Evolutionary conservation across 108 stramenopile genomes (phyloP), one percentile per base, ranked within the genome.

Genomic region (Seminavis robusta): DNA sequence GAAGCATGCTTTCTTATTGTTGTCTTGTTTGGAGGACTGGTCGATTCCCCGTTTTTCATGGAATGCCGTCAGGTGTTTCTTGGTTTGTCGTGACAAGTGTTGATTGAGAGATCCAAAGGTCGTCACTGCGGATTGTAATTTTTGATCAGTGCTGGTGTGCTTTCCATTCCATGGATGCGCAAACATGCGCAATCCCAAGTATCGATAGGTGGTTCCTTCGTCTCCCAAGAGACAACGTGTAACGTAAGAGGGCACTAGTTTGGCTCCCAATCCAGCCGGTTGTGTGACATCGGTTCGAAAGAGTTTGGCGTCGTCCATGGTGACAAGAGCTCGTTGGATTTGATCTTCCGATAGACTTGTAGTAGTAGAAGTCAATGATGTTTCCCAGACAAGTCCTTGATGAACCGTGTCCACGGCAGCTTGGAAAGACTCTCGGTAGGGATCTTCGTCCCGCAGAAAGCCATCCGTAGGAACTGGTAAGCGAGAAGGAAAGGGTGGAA

Each of bases 131-230:
- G 28, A 1, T 31, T 8, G 2, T 19, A 57, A 15, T 38, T 26
- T n/a, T 37, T 50, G 39, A n/a, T n/a, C n/a, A n/a, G n/a, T n/a
- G n/a, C n/a, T n/a, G n/a, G n/a, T 21, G 47, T 45, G 19, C 7
- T 45, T 42, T 2, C 1, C 42, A 30, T 40, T 43, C 92, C 89
- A 94, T 3, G 85, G 88, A 69, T 88, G 79, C 17, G 93, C 72
- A 67, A 91, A 94, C 67, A 94, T 86, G 11, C 93, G 61, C 29
- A 94, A 57, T 4, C 93, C 93, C 28, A 94, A 57, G 49, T 94
- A 94, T 52, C 86, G 87, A 76, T 94, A 94, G 4, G 89, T 94
- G n/a, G 83, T 85, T 5, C 93, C 92, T 36, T 47, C 59, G 13
- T 77, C 72, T 2, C 89, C 84, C 1, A 86, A 48, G n/a, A 90